Percentiles rank a stretch among this genome's conserved stretches.
phyloP scores from a whole-genome alignment of 176 grass and related monocot species.

The Hordeum marinum region DNA sequence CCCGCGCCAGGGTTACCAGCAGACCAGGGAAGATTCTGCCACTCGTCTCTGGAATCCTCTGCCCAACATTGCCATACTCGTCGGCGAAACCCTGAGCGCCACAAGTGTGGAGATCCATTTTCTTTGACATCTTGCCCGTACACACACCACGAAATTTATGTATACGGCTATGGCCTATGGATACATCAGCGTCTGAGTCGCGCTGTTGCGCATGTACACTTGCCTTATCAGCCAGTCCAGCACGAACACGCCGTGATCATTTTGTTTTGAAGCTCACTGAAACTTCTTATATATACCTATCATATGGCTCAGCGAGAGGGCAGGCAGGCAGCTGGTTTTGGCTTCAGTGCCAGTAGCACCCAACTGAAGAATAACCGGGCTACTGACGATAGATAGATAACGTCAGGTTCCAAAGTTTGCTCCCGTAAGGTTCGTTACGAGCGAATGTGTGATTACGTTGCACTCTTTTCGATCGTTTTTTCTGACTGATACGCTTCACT shows the following conservation, averaged over 20 bases:
- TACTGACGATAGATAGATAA: not conserved
- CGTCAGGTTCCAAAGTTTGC: not conserved
- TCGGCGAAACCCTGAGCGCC: not conserved
- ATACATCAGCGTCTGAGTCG: slow-evolving; percentile 14
- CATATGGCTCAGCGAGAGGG: not conserved
- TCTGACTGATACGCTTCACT: not conserved
- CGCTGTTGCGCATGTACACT: not conserved
- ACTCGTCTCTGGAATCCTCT: slow-evolving; percentile 13
- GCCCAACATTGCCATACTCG: slow-evolving; percentile 13
- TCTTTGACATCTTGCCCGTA: not conserved
- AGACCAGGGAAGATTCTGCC: slow-evolving; percentile 17
- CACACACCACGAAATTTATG: not conserved
- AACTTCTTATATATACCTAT: not conserved
- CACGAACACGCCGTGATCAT: not conserved
- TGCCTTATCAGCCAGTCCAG: not conserved
- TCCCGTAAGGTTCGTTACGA: slow-evolving; percentile 2
- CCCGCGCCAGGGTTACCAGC: slow-evolving; percentile 20
- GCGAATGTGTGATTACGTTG: not conserved
- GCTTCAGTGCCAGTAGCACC: not conserved
- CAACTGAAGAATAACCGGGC: not conserved
- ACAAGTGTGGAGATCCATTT: slow-evolving; percentile 17
- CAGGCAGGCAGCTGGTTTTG: not conserved
- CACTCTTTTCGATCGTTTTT: not conserved
- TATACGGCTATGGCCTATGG: not conserved
- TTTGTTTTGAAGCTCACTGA: not conserved